Percentiles rank a stretch among this genome's conserved stretches.
Evolutionary conservation across 805 yeast genomes (phyloP).

Genomic region (Barnettozyma salicaria): DNA sequence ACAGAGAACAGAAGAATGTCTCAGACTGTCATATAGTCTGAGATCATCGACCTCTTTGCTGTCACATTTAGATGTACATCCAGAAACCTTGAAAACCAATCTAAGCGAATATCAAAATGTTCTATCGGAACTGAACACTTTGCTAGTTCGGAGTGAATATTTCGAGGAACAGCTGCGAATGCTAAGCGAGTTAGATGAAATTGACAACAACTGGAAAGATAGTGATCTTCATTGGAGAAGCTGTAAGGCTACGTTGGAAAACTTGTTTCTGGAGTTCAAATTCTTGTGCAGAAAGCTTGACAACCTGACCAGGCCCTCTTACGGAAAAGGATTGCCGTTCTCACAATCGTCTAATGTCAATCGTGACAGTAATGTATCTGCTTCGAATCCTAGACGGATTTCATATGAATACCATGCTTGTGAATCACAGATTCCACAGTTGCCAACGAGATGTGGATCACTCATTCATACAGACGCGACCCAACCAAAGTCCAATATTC

Average conservation of each 20-base stretch:
- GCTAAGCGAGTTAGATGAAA: constrained; percentile 20
- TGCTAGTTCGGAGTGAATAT: constrained; percentile 26
- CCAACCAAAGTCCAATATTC: too few relatives aligned
- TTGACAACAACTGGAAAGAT: constrained; percentile 24
- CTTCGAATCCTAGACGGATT: too few relatives aligned
- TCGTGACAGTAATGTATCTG: too few relatives aligned
- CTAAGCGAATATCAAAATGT: constrained; percentile 27
- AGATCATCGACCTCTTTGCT: constrained; percentile 16
- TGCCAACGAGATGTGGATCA: too few relatives aligned
- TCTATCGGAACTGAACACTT: constrained; percentile 24
- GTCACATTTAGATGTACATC: constrained; percentile 20
- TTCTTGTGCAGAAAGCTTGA: constrained; percentile 26
- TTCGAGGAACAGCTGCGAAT: constrained; percentile 27
- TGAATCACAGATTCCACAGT: too few relatives aligned
- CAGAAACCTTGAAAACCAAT: constrained; percentile 17
- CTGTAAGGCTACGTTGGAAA: constrained; percentile 40
- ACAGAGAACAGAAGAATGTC: constrained; percentile 21
- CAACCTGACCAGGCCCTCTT: constrained; percentile 7
- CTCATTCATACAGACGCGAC: too few relatives aligned
- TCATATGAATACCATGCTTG: too few relatives aligned
- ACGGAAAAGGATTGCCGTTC: constrained; percentile 1
- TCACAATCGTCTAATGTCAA: not conserved
- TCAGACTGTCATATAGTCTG: constrained; percentile 19
- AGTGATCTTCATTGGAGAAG: constrained; percentile 39
- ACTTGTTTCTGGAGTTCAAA: constrained; percentile 35